Conservation (phyloP, 345 rosid species). For the Populus nigra region DNA sequence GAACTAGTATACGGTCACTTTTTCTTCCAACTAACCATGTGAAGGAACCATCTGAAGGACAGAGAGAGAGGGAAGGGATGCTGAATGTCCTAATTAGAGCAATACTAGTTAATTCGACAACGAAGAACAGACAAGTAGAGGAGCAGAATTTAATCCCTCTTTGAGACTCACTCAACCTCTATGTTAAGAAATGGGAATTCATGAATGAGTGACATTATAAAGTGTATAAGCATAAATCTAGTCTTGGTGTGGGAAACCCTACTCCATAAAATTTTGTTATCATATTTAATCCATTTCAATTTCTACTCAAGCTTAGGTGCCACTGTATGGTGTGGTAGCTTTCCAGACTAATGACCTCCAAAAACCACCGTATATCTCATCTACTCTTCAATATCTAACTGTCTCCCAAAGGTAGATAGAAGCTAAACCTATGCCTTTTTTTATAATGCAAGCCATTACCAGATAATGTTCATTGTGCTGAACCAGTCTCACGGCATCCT, state of each 20-base stretch:
- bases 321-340: constrained; percentile 6
- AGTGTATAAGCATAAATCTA: not conserved
- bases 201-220: constrained; percentile 20
- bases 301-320: constrained; percentile 15
- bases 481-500: constrained; percentile 22
- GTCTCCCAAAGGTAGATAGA: constrained; percentile 34
- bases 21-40: constrained; percentile 6
- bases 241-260: not conserved
- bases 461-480: constrained; percentile 5
- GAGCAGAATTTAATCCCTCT: not conserved
- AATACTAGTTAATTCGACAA: constrained; percentile 9
- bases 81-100: not conserved
- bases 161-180: constrained; percentile 20
- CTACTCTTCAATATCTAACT: constrained; percentile 54
- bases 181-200: constrained; percentile 19
- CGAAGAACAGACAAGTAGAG: constrained; percentile 23
- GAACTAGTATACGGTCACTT: not conserved
- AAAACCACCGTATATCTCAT: constrained; percentile 30
- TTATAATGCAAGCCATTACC: not conserved
- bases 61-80: not conserved
- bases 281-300: constrained; percentile 15
- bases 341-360: constrained; percentile 25
- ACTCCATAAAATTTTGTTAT: constrained; percentile 9
- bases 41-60: not conserved
- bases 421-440: constrained; percentile 2